Conservation (phyloP, 768 basidiomycete genomes). For the Suillus brevipes region DNA sequence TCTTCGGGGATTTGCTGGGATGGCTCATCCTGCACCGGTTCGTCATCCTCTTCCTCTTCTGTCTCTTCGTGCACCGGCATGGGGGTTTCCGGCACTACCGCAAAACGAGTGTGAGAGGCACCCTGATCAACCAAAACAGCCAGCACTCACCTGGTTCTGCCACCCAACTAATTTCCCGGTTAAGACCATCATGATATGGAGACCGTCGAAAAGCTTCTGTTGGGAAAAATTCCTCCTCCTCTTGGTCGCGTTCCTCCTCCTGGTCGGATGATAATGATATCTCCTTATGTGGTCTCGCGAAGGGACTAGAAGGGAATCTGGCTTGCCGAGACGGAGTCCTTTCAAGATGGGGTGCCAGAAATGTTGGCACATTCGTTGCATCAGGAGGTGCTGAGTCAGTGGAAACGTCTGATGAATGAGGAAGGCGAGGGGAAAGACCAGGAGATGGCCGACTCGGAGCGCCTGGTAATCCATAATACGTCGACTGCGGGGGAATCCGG, state of each 20-base stretch:
- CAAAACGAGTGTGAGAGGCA: slow-evolving; percentile 11
- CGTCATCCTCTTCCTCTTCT: slow-evolving; percentile 32
- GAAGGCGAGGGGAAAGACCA: slow-evolving; percentile 36
- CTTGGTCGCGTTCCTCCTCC: slow-evolving; percentile 55
- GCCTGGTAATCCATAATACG: slow-evolving; percentile 41
- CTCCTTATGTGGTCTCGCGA: slow-evolving; percentile 70
- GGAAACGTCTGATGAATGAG: slow-evolving; percentile 54
- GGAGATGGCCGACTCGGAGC: slow-evolving; percentile 43
- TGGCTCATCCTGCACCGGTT: slow-evolving; percentile 41
- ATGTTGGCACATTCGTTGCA: slow-evolving; percentile 51
- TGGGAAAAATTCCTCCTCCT: slow-evolving; percentile 66
- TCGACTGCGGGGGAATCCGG: slow-evolving; percentile 34
- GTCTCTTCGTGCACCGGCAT: slow-evolving; percentile 59
- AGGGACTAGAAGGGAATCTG: slow-evolving; percentile 66
- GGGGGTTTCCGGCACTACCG: slow-evolving; percentile 57
- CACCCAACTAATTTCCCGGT: slow-evolving; percentile 75
- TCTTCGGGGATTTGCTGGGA: slow-evolving; percentile 35
- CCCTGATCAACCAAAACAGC: slow-evolving; percentile 3
- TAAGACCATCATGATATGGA: slow-evolving; percentile 47
- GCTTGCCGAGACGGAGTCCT: slow-evolving; percentile 56
- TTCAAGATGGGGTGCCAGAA: slow-evolving; percentile 39
- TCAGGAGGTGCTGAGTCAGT: slow-evolving; percentile 44
- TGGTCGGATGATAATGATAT: slow-evolving; percentile 46
- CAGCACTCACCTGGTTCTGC: slow-evolving; percentile 61
- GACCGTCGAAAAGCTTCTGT: slow-evolving; percentile 55